Evolutionary conservation across 2,329 filamentous ascomycete genomes (phyloP).

Genomic region (Ophiognomonia clavigignenti-juglandacearum): DNA sequence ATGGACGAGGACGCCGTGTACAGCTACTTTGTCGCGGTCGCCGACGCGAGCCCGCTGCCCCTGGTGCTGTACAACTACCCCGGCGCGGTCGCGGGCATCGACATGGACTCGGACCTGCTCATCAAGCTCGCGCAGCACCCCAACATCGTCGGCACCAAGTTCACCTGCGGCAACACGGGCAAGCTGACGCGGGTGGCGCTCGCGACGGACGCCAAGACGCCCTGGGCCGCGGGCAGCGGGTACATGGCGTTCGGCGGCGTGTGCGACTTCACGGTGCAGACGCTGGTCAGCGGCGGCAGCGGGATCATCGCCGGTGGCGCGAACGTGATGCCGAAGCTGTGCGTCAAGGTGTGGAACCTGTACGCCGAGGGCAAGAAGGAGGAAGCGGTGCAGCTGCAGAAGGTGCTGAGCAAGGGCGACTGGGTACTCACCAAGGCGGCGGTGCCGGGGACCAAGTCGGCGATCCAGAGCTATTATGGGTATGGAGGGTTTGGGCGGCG

Average conservation of each 20-base stretch:
- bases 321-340: constrained; percentile 80
- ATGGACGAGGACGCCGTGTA: constrained; percentile 70
- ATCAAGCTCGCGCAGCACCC: constrained; percentile 74
- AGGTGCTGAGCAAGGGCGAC: constrained; percentile 71
- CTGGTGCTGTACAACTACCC: constrained; percentile 89
- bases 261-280: constrained; percentile 83
- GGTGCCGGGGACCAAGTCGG: constrained; percentile 81
- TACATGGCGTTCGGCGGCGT: constrained; percentile 88
- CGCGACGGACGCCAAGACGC: constrained; percentile 67
- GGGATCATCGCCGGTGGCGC: constrained; percentile 84
- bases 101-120: constrained; percentile 84
- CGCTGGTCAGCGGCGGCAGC: constrained; percentile 70
- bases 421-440: constrained; percentile 80
- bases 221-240: constrained; percentile 51
- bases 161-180: constrained; percentile 86
- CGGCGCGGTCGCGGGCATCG: constrained; percentile 78
- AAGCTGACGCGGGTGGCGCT: constrained; percentile 79
- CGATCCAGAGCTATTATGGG: constrained; percentile 74
- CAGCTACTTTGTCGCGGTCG: constrained; percentile 70
- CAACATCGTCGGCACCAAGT: constrained; percentile 85
- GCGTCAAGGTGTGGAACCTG: constrained; percentile 72
- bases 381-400: constrained; percentile 72
- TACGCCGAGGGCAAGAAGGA: constrained; percentile 68
- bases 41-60: constrained; percentile 70
- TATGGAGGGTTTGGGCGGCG: constrained; percentile 74